phyloP scores from a whole-genome alignment of 2,329 filamentous ascomycete species.

The Pseudogymnoascus sp. region DNA sequence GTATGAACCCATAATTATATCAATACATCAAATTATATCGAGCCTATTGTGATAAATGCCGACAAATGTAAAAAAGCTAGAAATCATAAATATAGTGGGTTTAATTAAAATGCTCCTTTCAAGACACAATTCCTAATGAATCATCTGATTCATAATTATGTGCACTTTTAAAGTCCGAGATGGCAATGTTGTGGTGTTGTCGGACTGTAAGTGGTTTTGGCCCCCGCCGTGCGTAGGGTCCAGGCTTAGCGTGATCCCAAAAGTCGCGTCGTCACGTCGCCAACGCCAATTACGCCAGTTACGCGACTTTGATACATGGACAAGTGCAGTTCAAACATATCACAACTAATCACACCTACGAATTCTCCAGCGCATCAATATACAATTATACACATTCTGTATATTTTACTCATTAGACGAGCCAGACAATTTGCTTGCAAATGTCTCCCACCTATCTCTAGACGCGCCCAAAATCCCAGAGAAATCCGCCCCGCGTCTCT shows the following conservation, averaged over 20 bases:
- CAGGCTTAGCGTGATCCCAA: not conserved
- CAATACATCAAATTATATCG: no score
- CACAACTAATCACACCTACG: not conserved
- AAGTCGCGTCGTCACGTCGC: constrained; percentile 7
- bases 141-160: not conserved
- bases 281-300: constrained; percentile 8
- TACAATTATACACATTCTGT: constrained; percentile 4
- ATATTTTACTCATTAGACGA: not conserved
- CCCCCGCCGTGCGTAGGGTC: not conserved
- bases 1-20: no score
- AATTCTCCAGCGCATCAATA: not conserved
- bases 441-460: not conserved
- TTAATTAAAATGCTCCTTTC: not conserved
- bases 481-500: not conserved
- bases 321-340: not conserved
- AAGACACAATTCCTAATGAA: not conserved
- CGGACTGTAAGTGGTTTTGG: not conserved
- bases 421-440: not conserved
- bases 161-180: not conserved
- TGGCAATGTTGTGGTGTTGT: not conserved
- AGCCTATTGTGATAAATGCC: no score
- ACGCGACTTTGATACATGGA: constrained; percentile 7
- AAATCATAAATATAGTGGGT: no score
- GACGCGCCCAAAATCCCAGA: not conserved
- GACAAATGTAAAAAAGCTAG: no score